phyloP scores from a whole-genome alignment of 129 eudicot species.

The Sambucus nigra region DNA sequence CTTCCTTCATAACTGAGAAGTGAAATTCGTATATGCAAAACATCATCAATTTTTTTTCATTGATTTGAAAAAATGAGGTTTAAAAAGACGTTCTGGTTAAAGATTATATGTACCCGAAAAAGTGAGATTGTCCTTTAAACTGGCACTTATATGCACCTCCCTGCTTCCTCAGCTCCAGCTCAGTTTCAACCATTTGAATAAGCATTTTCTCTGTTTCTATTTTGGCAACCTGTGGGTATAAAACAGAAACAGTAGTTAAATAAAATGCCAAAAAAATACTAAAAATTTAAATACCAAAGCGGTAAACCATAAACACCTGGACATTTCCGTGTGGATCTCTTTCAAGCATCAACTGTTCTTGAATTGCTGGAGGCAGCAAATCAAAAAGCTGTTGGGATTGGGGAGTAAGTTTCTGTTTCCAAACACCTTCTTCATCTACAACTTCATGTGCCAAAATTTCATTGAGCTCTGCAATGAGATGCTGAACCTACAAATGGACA shows the following conservation, averaged over 20 bases:
- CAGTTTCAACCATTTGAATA: constrained; percentile 98
- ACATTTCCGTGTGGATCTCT: constrained; percentile 99
- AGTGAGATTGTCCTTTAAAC: constrained; percentile 91
- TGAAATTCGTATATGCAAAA: too few species aligned
- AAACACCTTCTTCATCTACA: constrained; percentile 74
- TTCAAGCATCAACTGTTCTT: constrained; percentile 95
- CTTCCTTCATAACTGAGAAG: constrained; percentile 77
- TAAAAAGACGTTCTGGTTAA: neutral
- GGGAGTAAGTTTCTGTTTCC: constrained; percentile 78
- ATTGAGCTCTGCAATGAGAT: constrained; percentile 84
- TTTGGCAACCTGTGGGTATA: constrained; percentile 76
- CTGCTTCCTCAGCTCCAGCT: constrained; percentile 73
- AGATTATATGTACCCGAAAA: constrained; percentile 64
- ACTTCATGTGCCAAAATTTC: constrained; percentile 88
- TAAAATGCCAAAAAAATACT: neutral
- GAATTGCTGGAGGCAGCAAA: constrained; percentile 87
- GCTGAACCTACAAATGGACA: constrained; percentile 64
- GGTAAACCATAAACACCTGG: constrained; percentile 39
- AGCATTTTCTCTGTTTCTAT: constrained; percentile 99
- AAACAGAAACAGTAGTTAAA: constrained; percentile 3
- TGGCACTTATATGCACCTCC: constrained; percentile 43
- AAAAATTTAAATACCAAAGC: neutral
- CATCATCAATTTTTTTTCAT: too few species aligned
- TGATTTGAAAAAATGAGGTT: neutral
- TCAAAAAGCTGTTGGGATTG: constrained; percentile 77